Evolutionary conservation across 2,329 filamentous ascomycete species (phyloP), one percentile per base, ranked within the genome.

Genomic region (Lachnellula arida): DNA sequence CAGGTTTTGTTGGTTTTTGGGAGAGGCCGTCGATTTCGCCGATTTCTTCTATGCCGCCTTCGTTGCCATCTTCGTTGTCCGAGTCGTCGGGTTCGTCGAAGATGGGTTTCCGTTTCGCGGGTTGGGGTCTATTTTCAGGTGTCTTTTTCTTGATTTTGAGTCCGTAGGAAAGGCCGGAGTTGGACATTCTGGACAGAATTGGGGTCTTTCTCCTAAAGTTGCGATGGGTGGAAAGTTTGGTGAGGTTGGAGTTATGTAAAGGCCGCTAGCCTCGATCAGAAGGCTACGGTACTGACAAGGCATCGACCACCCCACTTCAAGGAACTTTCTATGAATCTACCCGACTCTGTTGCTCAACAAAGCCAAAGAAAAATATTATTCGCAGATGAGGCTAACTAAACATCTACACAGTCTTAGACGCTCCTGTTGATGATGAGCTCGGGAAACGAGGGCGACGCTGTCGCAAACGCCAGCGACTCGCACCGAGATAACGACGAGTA

Each of bases 91-190:
- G 79, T 59, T 79, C 80, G 59, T 81, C 82, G 62, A 88, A 84
- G 59, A 83, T 76, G 1, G 78, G 73, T 66, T 80, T 84, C 63
- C 77, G 73, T 63, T 77, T 81, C 1, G 73, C 68, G 3, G 77
- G 76, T 32, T 73, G 72, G 4, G 78, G 72, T 64, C 81, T 84
- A 2, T 76, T 63, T 37, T 53, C 62, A 25, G 71, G 57, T 72
- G 71, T 53, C 70, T 86, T 88, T 66, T 84, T 86, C 49, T 78
- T 72, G 46, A 84, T 63, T 65, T 81, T 87, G 40, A 88, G 76
- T 50, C 85, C 85, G 63, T 78, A 80, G 19, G 77, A 77, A 51
- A 81, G 72, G 5, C 72, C 71, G n/a, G 58, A 57, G n/a, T 64
- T 62, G 47, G 65, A 65, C 69, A 71, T 71, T 17, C 56, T 64